phyloP scores from a whole-genome alignment of 225 moss, liverwort and hornwort genomes.

The Bryum argenteum region DNA sequence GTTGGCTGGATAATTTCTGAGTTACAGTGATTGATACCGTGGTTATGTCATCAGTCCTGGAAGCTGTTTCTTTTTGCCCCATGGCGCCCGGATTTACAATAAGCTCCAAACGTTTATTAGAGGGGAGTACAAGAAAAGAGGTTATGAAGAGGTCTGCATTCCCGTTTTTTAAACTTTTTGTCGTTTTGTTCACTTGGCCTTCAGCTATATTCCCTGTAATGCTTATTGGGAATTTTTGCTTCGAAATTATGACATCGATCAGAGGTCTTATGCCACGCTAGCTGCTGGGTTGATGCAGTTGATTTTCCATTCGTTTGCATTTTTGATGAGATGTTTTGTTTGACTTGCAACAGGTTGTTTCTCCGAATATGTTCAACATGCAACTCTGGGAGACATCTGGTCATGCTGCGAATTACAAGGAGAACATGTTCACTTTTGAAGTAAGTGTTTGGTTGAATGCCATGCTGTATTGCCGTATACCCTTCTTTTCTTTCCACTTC shows the following conservation, averaged over 20 bases:
- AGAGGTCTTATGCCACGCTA: neutral
- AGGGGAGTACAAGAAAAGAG: slow-evolving; percentile 75
- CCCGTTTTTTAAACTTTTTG: neutral
- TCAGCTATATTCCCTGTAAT: slow-evolving; percentile 1
- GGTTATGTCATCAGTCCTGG: slow-evolving; percentile 68
- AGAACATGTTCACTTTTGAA: slow-evolving; percentile 98
- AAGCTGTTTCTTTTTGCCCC: slow-evolving; percentile 86
- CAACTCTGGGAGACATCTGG: slow-evolving; percentile 95
- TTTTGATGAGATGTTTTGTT: slow-evolving; percentile 20
- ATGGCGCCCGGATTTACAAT: slow-evolving; percentile 87
- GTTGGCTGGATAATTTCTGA: neutral
- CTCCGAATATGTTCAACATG: slow-evolving; percentile 96
- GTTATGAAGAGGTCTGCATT: slow-evolving; percentile 70
- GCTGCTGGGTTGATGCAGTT: slow-evolving; percentile 14
- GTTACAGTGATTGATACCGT: slow-evolving; percentile 6
- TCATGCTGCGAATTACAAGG: slow-evolving; percentile 95
- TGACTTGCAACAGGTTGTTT: slow-evolving; percentile 62
- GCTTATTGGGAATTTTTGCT: neutral
- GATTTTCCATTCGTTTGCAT: neutral
- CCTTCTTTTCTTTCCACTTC: neutral
- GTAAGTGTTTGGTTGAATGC: slow-evolving; percentile 36
- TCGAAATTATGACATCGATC: neutral
- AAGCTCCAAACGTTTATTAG: slow-evolving; percentile 85
- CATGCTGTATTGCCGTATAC: neutral
- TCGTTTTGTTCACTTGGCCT: neutral